phyloP scores from a whole-genome alignment of 805 yeast species.

The Yamadazyma olivae region DNA sequence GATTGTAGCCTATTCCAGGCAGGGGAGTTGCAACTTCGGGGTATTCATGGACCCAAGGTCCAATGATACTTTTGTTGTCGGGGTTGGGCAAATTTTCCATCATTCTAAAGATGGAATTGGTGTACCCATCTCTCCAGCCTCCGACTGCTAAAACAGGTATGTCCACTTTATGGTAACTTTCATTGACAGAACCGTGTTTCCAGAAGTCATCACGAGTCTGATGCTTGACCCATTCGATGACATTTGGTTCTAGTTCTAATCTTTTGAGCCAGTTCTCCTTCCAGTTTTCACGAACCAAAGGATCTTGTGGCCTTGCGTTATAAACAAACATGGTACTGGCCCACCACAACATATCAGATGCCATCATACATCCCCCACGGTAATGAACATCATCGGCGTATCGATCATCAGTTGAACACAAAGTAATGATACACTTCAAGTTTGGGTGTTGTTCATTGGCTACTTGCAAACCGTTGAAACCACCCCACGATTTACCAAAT shows the following conservation, averaged over 20 bases:
- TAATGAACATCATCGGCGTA: slow-evolving; percentile 50
- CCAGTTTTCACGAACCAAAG: slow-evolving; percentile 40
- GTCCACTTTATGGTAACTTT: slow-evolving; percentile 31
- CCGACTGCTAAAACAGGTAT: slow-evolving; percentile 45
- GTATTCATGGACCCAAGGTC: slow-evolving; percentile 50
- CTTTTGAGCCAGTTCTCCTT: slow-evolving; percentile 39
- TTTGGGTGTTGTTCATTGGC: slow-evolving; percentile 48
- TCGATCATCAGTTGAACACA: slow-evolving; percentile 47
- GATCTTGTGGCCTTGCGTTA: slow-evolving; percentile 47
- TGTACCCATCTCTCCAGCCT: slow-evolving; percentile 49
- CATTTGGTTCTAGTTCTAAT: slow-evolving; percentile 37
- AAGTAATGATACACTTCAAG: slow-evolving; percentile 39
- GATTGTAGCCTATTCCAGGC: slow-evolving; percentile 44
- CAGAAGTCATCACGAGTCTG: slow-evolving; percentile 45
- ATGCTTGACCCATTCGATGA: slow-evolving; percentile 40
- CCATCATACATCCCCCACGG: slow-evolving; percentile 44
- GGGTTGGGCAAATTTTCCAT: slow-evolving; percentile 34
- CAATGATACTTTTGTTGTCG: slow-evolving; percentile 31
- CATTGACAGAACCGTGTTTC: slow-evolving; percentile 47
- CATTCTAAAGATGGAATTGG: slow-evolving; percentile 44
- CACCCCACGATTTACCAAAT: slow-evolving; percentile 52
- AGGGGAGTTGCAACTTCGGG: slow-evolving; percentile 47
- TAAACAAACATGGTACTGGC: slow-evolving; percentile 45
- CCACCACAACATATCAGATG: slow-evolving; percentile 50
- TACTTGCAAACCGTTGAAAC: slow-evolving; percentile 44